Percentiles rank a stretch among this genome's conserved stretches.
These are phyloP conservation scores for Rhinocladiella mackenziei DNA, from an alignment of 2,329 filamentous ascomycete species.

Conservation along the genomic window DNA sequence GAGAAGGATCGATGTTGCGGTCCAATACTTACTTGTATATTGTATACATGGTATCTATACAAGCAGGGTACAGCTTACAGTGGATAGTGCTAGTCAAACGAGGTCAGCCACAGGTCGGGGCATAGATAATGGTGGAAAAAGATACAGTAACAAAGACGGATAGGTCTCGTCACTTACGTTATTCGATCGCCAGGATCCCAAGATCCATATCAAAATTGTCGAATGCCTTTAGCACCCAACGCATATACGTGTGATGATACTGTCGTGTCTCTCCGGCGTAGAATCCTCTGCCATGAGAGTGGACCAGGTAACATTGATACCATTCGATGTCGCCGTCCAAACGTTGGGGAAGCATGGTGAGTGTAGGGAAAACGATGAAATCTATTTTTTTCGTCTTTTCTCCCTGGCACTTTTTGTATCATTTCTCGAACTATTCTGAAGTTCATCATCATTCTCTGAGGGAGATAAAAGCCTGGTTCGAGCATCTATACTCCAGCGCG, in stretches of 20 bases:
- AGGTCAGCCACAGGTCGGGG: too few species aligned
- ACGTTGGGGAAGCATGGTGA: not conserved
- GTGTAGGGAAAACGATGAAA: not conserved
- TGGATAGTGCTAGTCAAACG: not conserved
- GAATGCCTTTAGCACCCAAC: not conserved
- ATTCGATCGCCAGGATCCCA: not conserved
- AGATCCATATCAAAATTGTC: not conserved
- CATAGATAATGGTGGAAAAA: too few species aligned
- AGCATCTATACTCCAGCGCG: not conserved
- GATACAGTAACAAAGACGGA: too few species aligned
- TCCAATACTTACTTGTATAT: not conserved
- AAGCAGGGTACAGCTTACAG: not conserved
- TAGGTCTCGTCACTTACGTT: too few species aligned
- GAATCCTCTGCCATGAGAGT: not conserved
- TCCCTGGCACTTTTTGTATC: not conserved
- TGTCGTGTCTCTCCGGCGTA: not conserved
- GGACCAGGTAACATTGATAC: not conserved
- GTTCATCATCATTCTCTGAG: too few species aligned
- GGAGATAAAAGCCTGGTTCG: not conserved
- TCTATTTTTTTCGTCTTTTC: not conserved
- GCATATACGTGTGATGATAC: not conserved
- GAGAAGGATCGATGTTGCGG: not conserved
- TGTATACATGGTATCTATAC: not conserved
- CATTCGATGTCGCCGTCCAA: not conserved
- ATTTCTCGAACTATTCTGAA: too few species aligned